Percentiles rank a stretch among this genome's conserved stretches.
Conservation (phyloP, 2,329 filamentous ascomycete genomes). For the Penicillium fuscoglaucum region DNA sequence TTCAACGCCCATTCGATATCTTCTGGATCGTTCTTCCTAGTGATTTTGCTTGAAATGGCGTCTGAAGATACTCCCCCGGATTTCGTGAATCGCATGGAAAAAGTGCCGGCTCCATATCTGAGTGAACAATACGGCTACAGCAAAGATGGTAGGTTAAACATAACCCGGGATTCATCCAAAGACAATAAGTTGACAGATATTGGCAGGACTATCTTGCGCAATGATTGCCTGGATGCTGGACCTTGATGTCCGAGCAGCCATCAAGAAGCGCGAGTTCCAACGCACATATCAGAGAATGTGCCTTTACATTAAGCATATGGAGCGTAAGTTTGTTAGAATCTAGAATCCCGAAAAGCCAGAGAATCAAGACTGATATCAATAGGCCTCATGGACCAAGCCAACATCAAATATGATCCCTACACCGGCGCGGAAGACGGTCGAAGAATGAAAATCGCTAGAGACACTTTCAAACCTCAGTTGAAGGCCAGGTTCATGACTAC, state of each 20-base stretch:
- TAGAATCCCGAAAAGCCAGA: too few relatives aligned
- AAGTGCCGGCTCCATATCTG: constrained; percentile 4
- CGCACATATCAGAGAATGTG: constrained; percentile 6
- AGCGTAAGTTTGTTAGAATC: not conserved
- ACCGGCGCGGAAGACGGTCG: not conserved
- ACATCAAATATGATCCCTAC: not conserved
- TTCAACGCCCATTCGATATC: not conserved
- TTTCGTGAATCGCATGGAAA: constrained; percentile 7
- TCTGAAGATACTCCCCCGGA: not conserved
- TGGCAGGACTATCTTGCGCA: constrained; percentile 3
- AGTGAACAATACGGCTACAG: not conserved
- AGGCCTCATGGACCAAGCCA: constrained; percentile 2
- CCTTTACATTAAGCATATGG: constrained; percentile 10
- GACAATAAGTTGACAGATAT: not conserved
- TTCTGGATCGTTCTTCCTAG: not conserved
- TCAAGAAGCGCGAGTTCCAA: constrained; percentile 8
- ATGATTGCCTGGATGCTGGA: constrained; percentile 12
- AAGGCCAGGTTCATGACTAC: not conserved
- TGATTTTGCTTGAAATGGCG: not conserved
- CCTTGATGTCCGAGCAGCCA: constrained; percentile 3
- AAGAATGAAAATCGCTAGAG: not conserved
- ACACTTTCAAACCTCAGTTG: not conserved
- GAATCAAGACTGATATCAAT: not conserved
- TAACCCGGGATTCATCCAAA: not conserved
- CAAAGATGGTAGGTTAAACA: not conserved